A percentile compares a stretch with the other conserved stretches of the same genome.
Conservation (phyloP, 352 stramenopile genomes). For the Phytophthora pini region DNA sequence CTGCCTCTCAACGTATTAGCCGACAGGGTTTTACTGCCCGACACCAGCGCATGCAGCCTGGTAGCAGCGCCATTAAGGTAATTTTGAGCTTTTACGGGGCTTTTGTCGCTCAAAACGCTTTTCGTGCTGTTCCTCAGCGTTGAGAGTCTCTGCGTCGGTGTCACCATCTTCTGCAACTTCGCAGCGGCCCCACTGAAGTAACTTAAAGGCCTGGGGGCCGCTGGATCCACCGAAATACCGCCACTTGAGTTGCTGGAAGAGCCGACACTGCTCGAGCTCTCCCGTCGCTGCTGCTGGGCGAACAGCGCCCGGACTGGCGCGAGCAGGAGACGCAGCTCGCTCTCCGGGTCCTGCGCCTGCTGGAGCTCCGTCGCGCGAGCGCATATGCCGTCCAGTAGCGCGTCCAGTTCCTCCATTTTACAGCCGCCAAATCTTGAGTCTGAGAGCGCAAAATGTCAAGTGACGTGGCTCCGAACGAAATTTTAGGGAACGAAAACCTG, state of each 20-base stretch:
- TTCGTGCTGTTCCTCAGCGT: slow-evolving; percentile 24
- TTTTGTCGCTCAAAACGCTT: slow-evolving; percentile 5
- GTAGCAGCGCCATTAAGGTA: slow-evolving; percentile 50
- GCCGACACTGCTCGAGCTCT: slow-evolving; percentile 17
- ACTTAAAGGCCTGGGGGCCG: slow-evolving; percentile 9
- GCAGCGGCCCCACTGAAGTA: slow-evolving; percentile 45
- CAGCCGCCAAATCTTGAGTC: not conserved
- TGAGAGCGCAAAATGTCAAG: not conserved
- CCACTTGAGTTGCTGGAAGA: slow-evolving; percentile 34
- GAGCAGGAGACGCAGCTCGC: slow-evolving; percentile 52
- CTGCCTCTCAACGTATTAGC: slow-evolving; percentile 16
- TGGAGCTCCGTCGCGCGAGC: slow-evolving; percentile 52
- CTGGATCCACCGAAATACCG: slow-evolving; percentile 2
- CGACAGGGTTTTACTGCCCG: slow-evolving; percentile 31
- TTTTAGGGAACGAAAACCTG: not conserved
- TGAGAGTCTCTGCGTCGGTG: slow-evolving; percentile 12
- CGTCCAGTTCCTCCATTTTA: slow-evolving; percentile 67
- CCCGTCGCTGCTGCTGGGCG: slow-evolving; percentile 27
- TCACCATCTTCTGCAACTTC: slow-evolving; percentile 48
- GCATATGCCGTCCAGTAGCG: slow-evolving; percentile 57
- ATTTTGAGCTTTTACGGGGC: slow-evolving; percentile 16
- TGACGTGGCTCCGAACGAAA: slow-evolving; percentile 5
- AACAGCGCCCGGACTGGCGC: slow-evolving; percentile 57
- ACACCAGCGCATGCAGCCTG: slow-evolving; percentile 45
- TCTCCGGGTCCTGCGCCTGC: slow-evolving; percentile 44